Conservation (phyloP, 2,329 filamentous ascomycete species). For the Plenodomus biglobosus region DNA sequence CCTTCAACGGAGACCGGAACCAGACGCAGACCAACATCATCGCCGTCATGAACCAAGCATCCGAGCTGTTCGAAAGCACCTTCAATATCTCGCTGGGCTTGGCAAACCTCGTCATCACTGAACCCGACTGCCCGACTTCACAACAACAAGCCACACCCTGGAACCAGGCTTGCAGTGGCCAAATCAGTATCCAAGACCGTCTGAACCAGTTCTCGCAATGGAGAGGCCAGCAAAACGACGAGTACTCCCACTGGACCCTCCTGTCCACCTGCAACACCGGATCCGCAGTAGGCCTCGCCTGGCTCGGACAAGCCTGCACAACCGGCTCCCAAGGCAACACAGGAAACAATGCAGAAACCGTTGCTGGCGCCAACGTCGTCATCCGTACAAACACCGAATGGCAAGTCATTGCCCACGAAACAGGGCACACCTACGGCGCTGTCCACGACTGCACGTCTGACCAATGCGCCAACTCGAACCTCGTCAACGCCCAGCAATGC, state of each 20-base stretch:
- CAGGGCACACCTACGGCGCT: constrained; percentile 91
- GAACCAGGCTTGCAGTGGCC: constrained; percentile 73
- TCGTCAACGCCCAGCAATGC: constrained; percentile 66
- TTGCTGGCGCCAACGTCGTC: constrained; percentile 87
- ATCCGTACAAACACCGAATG: constrained; percentile 81
- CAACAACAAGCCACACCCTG: constrained; percentile 70
- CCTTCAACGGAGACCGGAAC: constrained; percentile 71
- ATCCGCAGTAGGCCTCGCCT: constrained; percentile 85
- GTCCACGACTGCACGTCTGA: constrained; percentile 82
- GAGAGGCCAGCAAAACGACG: constrained; percentile 76
- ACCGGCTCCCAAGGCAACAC: constrained; percentile 53
- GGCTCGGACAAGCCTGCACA: constrained; percentile 85
- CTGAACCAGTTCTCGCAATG: constrained; percentile 86
- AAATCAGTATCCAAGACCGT: constrained; percentile 69
- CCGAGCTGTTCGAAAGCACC: constrained; percentile 80
- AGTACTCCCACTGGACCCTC: constrained; percentile 91
- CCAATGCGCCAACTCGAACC: constrained; percentile 66
- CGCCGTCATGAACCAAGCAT: constrained; percentile 80
- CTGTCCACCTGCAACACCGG: constrained; percentile 80
- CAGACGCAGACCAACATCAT: constrained; percentile 77
- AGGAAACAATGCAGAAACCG: constrained; percentile 63
- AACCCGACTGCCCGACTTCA: constrained; percentile 71
- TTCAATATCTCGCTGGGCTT: constrained; percentile 96
- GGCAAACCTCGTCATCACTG: constrained; percentile 78
- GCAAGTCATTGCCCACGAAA: constrained; percentile 95